Conservation (phyloP, 768 basidiomycete genomes). For the Tricholoma hemisulphureum region DNA sequence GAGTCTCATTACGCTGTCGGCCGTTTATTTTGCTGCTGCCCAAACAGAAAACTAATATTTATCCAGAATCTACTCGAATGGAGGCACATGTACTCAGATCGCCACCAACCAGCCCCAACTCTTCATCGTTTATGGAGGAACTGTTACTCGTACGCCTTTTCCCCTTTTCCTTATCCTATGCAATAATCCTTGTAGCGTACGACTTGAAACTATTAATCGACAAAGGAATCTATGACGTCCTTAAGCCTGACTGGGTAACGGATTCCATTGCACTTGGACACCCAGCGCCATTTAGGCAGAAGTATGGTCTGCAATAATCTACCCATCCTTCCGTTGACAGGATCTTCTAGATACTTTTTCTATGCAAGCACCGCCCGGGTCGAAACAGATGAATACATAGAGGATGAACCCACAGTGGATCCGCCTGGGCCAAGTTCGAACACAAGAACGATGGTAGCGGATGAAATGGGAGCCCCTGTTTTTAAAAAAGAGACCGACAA, state of each 20-base stretch:
- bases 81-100: constrained; percentile 64
- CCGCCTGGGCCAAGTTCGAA: constrained; percentile 15
- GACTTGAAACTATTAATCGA: constrained; percentile 69
- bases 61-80: constrained; percentile 67
- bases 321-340: neutral
- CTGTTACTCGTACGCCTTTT: constrained; percentile 58
- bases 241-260: constrained; percentile 79
- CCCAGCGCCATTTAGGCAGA: constrained; percentile 61
- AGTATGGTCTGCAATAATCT: constrained; percentile 40
- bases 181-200: constrained; percentile 42
- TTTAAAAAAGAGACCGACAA: constrained; percentile 25
- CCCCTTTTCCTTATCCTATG: constrained; percentile 22
- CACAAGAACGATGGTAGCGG: constrained; percentile 1
- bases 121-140: constrained; percentile 69
- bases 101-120: constrained; percentile 51
- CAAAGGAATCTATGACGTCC: constrained; percentile 67
- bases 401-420: constrained; percentile 30
- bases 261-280: constrained; percentile 68
- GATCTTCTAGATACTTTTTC: constrained; percentile 66
- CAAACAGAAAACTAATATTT: neutral
- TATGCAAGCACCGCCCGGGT: constrained; percentile 57
- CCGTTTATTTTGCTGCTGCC: neutral
- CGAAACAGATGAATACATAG: constrained; percentile 50
- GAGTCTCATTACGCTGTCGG: constrained; percentile 66
- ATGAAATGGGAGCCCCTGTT: neutral